Evolutionary conservation across 139 green algal genomes (phyloP), one percentile per base, ranked within the genome.

Genomic region (Chlorella vulgaris): DNA sequence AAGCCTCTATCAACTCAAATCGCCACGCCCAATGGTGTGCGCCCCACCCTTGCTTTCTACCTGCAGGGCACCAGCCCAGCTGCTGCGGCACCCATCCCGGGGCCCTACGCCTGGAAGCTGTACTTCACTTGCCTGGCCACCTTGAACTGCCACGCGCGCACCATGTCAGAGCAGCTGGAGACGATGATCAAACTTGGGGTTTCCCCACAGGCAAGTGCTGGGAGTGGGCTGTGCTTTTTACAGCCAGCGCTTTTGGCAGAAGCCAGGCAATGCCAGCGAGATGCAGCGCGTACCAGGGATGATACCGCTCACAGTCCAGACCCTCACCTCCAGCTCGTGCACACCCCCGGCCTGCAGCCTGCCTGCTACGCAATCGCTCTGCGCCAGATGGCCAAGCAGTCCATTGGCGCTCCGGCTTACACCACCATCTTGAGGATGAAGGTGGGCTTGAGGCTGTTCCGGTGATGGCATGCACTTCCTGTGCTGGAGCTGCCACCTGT

Each of bases 71-170:
- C 50, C 35, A 21, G n/a, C 55, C 10, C 73, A 0, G 33, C n/a
- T 0, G 26, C 51, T 0, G 24, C 24, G 1, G 58, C n/a, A 4
- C 29, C 33, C 2, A 38, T 60, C 28, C 74, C 74, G 18, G 38
- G 55, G 15, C 58, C 58, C n/a, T 71, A 39, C 15, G 74, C 74
- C 24, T 83, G 77, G 77, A 76, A 74, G 36, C 65, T 83, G 13
- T 76, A 83, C 66, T 68, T 83, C 40, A 28, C 36, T 28, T 65
- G 51, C 7, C 65, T 83, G 43, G 50, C 31, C 5, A 36, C 28
- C 28, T 38, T 26, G 31, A 68, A 39, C 47, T 35, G 31, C 42
- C 65, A 66, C 47, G 10, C 76, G 3, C 47, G 15, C 21, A 62
- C 33, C 43, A 36, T 82, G 42, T 61, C 43, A 6, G 31, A 50